These are phyloP conservation scores for Reticulascus tulasneorum DNA, from an alignment of 2,329 filamentous ascomycete genomes.

Conservation along the genomic window DNA sequence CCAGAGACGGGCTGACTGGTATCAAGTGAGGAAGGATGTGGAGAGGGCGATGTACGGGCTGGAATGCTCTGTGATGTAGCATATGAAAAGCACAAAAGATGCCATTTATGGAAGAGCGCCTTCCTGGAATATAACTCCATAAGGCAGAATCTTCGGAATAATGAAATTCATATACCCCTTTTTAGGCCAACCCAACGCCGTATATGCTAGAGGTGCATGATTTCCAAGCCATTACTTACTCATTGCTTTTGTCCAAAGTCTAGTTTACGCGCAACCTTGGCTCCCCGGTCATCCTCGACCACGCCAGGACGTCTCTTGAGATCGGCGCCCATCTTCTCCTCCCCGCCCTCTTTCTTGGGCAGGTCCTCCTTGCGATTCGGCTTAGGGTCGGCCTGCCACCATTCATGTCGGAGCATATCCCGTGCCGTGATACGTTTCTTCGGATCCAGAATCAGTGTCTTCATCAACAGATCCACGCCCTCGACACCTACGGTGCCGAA, in stretches of 20 bases:
- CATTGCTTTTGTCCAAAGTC: conserved; percentile 62
- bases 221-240: conserved; percentile 22
- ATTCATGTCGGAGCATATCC: conserved; percentile 75
- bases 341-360: conserved; percentile 69
- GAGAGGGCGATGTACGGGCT: conserved; percentile 97
- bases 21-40: conserved; percentile 79
- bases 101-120: neutral
- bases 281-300: conserved; percentile 62
- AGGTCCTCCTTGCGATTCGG: conserved; percentile 80
- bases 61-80: conserved; percentile 78
- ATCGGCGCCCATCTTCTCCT: conserved; percentile 76
- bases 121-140: conserved; percentile 2
- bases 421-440: conserved; percentile 73
- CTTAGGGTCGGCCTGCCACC: conserved; percentile 80
- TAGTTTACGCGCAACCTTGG: conserved; percentile 77
- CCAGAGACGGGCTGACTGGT: conserved; percentile 92
- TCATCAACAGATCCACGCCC: conserved; percentile 84
- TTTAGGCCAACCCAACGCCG: neutral
- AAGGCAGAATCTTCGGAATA: neutral
- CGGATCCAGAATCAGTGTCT: conserved; percentile 83
- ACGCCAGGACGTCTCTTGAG: conserved; percentile 72
- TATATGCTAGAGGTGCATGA: neutral
- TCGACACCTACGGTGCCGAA: conserved; percentile 78
- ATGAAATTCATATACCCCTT: conserved; percentile 1
- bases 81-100: neutral